A percentile compares a stretch with the other conserved stretches of the same genome.
Conservation (phyloP, 2,329 filamentous ascomycete genomes). For the Arthrobotrys sphaeroides region DNA sequence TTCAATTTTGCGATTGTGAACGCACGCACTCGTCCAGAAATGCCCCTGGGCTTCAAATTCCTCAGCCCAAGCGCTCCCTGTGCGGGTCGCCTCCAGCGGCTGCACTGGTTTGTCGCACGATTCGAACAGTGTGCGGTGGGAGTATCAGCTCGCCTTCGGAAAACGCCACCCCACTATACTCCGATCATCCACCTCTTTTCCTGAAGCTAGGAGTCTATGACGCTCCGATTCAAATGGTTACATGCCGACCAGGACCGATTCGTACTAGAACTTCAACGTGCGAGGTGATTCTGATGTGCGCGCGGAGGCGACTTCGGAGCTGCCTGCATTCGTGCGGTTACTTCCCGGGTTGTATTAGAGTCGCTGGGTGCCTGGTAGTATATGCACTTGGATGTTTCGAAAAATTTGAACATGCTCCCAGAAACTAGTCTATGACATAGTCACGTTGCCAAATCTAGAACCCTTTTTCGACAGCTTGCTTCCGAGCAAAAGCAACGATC, state of each 20-base stretch:
- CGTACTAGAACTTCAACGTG: constrained; percentile 11
- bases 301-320: constrained; percentile 47
- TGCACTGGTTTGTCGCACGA: constrained; percentile 36
- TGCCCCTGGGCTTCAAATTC: constrained; percentile 11
- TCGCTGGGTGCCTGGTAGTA: constrained; percentile 35
- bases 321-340: constrained; percentile 46
- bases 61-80: constrained; percentile 42
- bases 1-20: constrained; percentile 14
- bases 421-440: constrained; percentile 21
- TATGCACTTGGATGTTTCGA: constrained; percentile 7
- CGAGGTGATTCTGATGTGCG: constrained; percentile 19
- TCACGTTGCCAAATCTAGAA: constrained; percentile 45
- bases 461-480: constrained; percentile 20
- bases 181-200: constrained; percentile 10
- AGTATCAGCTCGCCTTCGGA: constrained; percentile 28
- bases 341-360: constrained; percentile 9
- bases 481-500: constrained; percentile 42
- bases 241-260: constrained; percentile 22
- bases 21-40: not conserved
- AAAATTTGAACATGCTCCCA: constrained; percentile 8
- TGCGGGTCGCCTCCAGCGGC: constrained; percentile 31
- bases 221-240: constrained; percentile 24
- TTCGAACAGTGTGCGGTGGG: constrained; percentile 1
- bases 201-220: constrained; percentile 17
- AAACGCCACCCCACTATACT: constrained; percentile 33